Evolutionary conservation across 768 basidiomycete genomes (phyloP).

Genomic region (Podaxis sp.): DNA sequence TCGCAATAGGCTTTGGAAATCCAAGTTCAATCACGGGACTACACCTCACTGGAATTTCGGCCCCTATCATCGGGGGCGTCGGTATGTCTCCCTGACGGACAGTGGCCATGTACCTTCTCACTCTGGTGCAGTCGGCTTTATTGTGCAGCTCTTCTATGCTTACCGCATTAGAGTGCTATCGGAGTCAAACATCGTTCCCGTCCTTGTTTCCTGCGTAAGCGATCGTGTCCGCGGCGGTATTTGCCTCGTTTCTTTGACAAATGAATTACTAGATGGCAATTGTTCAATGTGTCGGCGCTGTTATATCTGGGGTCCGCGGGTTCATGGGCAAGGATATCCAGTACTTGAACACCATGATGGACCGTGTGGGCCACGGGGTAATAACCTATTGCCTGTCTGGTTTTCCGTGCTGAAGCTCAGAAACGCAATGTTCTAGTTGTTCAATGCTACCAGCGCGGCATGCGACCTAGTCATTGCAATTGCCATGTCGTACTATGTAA

Average conservation of each 20-base stretch:
- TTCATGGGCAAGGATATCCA: slow-evolving; percentile 1
- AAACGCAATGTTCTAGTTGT: slow-evolving; percentile 17
- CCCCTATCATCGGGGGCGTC: slow-evolving; percentile 20
- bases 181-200: slow-evolving; percentile 11
- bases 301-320: slow-evolving; percentile 1
- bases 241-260: neutral
- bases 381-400: neutral
- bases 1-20: slow-evolving; percentile 21
- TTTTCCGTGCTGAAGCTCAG: neutral
- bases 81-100: slow-evolving; percentile 9
- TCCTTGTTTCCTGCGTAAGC: slow-evolving; percentile 15
- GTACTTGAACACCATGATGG: neutral
- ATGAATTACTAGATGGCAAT: neutral
- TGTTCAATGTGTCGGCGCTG: neutral
- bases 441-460: slow-evolving; percentile 23
- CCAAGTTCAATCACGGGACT: slow-evolving; percentile 16
- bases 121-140: slow-evolving; percentile 18
- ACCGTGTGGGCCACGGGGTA: slow-evolving; percentile 3
- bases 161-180: slow-evolving; percentile 24
- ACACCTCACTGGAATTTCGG: slow-evolving; percentile 20
- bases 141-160: slow-evolving; percentile 25
- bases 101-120: neutral
- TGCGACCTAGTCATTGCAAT: slow-evolving; percentile 24
- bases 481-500: slow-evolving; percentile 22
- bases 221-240: neutral